Conservation (phyloP, 306 rosid species). For the Lotus japonicus region DNA sequence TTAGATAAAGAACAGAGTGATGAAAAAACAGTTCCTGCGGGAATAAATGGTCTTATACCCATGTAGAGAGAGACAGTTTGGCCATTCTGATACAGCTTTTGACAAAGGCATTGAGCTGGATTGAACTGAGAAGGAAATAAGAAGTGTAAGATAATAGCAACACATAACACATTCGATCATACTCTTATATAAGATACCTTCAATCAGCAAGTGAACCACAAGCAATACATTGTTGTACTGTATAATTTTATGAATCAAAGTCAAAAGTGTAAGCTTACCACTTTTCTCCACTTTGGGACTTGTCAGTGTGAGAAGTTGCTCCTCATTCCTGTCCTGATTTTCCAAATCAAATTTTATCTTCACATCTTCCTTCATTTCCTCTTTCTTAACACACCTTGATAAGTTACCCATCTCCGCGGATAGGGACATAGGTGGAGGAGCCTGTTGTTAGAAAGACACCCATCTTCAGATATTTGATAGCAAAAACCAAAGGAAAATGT, state of each 20-base stretch:
- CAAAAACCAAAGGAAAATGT: not conserved
- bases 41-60: slow-evolving; percentile 28
- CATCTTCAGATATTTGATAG: slow-evolving; percentile 13
- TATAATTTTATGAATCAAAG: not conserved
- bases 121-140: slow-evolving; percentile 19
- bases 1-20: not conserved
- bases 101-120: slow-evolving; percentile 26
- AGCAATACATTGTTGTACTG: not conserved
- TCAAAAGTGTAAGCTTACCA: slow-evolving; percentile 24
- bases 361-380: slow-evolving; percentile 9
- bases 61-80: slow-evolving; percentile 23
- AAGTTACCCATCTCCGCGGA: slow-evolving; percentile 21
- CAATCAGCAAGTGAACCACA: not conserved
- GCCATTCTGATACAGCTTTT: slow-evolving; percentile 23
- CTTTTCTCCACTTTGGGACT: slow-evolving; percentile 23
- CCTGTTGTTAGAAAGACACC: slow-evolving; percentile 26
- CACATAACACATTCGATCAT: no score
- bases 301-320: not conserved
- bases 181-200: not conserved
- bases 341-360: slow-evolving; percentile 26
- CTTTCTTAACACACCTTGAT: slow-evolving; percentile 14
- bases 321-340: slow-evolving; percentile 2
- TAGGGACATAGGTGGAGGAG: slow-evolving; percentile 39
- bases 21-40: not conserved
- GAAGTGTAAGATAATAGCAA: not conserved